A percentile compares a stretch with the other conserved stretches of the same genome.
phyloP scores from a whole-genome alignment of 2,329 filamentous ascomycete species.

The Teratosphaeria nubilosa region DNA sequence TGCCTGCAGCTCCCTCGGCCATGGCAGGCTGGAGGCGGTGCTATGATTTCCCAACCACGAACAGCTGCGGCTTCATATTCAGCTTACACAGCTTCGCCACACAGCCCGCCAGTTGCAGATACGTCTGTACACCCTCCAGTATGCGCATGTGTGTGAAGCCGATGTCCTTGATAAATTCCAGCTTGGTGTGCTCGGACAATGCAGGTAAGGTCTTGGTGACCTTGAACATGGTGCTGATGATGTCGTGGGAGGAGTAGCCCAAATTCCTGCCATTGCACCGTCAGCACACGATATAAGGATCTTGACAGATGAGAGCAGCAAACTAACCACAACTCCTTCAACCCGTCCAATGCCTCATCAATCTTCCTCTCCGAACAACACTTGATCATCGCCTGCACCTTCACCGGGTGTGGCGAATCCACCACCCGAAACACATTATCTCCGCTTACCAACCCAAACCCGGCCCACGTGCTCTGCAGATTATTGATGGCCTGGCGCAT shows the following conservation, averaged over 20 bases:
- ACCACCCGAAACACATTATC: slow-evolving; percentile 98
- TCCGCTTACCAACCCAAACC: slow-evolving; percentile 92
- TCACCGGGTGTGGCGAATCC: slow-evolving; percentile 92
- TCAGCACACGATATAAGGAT: background rate
- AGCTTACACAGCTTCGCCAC: slow-evolving; percentile 84
- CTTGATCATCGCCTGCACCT: slow-evolving; percentile 97
- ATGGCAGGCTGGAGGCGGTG: background rate
- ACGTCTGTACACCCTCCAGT: slow-evolving; percentile 90
- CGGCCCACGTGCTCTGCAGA: slow-evolving; percentile 81
- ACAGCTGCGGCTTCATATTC: slow-evolving; percentile 88
- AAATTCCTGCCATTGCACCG: slow-evolving; percentile 46
- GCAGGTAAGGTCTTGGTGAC: slow-evolving; percentile 93
- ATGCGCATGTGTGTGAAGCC: slow-evolving; percentile 99
- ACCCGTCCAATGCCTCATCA: slow-evolving; percentile 71
- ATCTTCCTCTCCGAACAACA: slow-evolving; percentile 88
- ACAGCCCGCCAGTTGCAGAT: slow-evolving; percentile 87
- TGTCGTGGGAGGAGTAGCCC: slow-evolving; percentile 97
- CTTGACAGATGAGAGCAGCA: background rate
- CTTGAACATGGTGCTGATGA: slow-evolving; percentile 98
- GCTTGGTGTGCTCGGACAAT: slow-evolving; percentile 84
- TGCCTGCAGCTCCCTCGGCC: background rate
- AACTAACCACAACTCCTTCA: slow-evolving; percentile 74
- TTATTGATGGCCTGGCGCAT: slow-evolving; percentile 99
- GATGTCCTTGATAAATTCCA: slow-evolving; percentile 92
- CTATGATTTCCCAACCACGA: slow-evolving; percentile 33